Base-by-base conservation (phyloP, 257 asterid species). In the Jasminum sambac region DNA sequence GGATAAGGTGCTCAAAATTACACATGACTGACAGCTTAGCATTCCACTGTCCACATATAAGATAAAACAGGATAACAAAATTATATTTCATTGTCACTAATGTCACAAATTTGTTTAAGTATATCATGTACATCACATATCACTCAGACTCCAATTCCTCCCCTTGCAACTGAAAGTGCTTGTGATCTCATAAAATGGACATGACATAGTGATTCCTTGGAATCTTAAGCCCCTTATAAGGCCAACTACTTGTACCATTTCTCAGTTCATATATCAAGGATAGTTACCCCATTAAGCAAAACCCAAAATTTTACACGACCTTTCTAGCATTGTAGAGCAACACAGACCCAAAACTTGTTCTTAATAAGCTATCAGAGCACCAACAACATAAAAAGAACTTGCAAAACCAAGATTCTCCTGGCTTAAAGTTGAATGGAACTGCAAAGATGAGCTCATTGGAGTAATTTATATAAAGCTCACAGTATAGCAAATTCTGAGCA, bases 1-100 rank as follows among this genome's bases (percentile, higher is more conserved):
- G 58, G 48, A 46, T 44, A 66, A 38, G 42, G 48, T 67, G 69
- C 65, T 64, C 60, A 62, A 72, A 36, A 43, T 66, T 67, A 30
- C 36, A n/a, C 50, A 60, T 39, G 59, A 38, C 38, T 66, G 69
- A 10, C 69, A 64, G 14, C 23, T 39, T n/a, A 48, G 14, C 0
- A n/a, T 21, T 4, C 34, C 23, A 19, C 6, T 21, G 34, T 55
- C 0, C 16, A 55, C 62, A 55, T 21, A 21, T 8, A 7, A 55
- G 62, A 55, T n/a, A 50, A 24, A 50, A 50, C 7, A 14, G 23
- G 34, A 19, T 13, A 55, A n/a, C 19, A 19, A 55, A 12, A 19
- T 55, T 21, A 10, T 19, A 55, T 21, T 55, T 3, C 2, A 4
- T 55, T 17, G 11, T 23, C 58, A 16, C 58, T 17, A 1, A 6